Percentiles rank a stretch among this genome's conserved stretches.
phyloP scores from a whole-genome alignment of 2,329 filamentous ascomycete species.

The Talaromyces marneffei region DNA sequence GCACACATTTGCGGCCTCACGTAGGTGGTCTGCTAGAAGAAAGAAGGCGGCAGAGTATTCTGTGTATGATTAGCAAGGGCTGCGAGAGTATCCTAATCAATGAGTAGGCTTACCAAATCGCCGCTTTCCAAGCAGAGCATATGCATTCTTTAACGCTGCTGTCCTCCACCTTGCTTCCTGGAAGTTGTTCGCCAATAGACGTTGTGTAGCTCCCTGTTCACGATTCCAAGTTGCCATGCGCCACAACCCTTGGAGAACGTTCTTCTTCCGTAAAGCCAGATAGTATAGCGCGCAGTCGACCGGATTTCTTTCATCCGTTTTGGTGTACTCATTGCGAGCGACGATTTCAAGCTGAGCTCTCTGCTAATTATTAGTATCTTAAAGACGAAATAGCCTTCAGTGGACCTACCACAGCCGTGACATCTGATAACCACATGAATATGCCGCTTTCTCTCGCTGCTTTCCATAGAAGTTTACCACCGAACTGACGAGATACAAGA shows the following conservation, averaged over 20 bases:
- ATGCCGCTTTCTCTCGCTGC: conserved; percentile 80
- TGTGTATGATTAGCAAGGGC: conserved; percentile 28
- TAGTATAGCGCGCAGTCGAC: conserved; percentile 90
- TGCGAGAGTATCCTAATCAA: neutral
- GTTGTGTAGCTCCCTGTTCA: conserved; percentile 75
- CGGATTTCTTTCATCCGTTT: conserved; percentile 78
- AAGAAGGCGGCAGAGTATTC: conserved; percentile 97
- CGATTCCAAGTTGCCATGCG: conserved; percentile 85
- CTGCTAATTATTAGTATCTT: conserved; percentile 37
- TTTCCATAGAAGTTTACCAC: conserved; percentile 75
- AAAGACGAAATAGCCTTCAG: neutral
- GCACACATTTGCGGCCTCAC: conserved; percentile 81
- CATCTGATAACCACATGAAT: conserved; percentile 89
- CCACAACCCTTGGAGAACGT: conserved; percentile 85
- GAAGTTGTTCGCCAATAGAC: conserved; percentile 85
- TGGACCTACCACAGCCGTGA: conserved; percentile 62
- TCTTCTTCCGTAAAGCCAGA: conserved; percentile 83
- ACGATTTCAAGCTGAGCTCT: conserved; percentile 79
- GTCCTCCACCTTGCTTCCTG: conserved; percentile 79
- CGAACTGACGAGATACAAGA: conserved; percentile 72
- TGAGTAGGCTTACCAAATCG: conserved; percentile 62
- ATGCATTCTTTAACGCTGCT: conserved; percentile 90
- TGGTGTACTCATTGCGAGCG: conserved; percentile 88
- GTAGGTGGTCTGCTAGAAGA: conserved; percentile 75
- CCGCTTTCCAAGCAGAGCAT: conserved; percentile 83